These are phyloP conservation scores for Tolypocladium nubicola DNA, from an alignment of 2,329 filamentous ascomycete genomes.

Conservation along the genomic window DNA sequence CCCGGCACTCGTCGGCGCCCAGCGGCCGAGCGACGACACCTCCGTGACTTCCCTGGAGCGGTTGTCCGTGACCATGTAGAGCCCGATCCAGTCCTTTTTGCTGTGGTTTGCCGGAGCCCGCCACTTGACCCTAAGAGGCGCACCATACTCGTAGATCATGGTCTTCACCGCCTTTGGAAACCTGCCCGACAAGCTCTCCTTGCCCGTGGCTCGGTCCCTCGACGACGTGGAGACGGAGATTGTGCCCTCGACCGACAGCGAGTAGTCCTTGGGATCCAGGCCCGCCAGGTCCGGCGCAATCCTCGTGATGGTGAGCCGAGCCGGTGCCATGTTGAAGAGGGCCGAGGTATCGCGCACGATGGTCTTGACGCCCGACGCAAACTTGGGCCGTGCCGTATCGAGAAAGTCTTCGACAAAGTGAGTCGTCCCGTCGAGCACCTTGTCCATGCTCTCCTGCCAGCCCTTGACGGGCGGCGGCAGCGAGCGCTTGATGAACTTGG, in stretches of 20 bases:
- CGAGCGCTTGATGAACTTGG: slow-evolving; percentile 80
- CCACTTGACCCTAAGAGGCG: slow-evolving; percentile 85
- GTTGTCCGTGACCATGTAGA: slow-evolving; percentile 96
- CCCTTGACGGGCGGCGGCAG: slow-evolving; percentile 74
- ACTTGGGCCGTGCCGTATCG: slow-evolving; percentile 72
- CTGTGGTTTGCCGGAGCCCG: slow-evolving; percentile 77
- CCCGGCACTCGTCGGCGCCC: slow-evolving; percentile 71
- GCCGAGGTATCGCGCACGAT: slow-evolving; percentile 82
- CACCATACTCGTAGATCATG: slow-evolving; percentile 75
- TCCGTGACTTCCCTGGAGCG: slow-evolving; percentile 74
- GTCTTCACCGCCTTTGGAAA: slow-evolving; percentile 63
- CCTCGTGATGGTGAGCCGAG: slow-evolving; percentile 71
- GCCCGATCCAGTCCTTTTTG: slow-evolving; percentile 87
- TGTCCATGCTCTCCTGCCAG: slow-evolving; percentile 79
- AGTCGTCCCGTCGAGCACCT: slow-evolving; percentile 72
- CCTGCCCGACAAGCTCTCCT: slow-evolving; percentile 61
- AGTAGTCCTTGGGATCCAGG: slow-evolving; percentile 70
- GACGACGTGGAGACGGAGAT: slow-evolving; percentile 36
- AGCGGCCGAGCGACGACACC: slow-evolving; percentile 77
- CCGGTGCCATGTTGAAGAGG: slow-evolving; percentile 81
- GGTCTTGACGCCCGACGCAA: slow-evolving; percentile 75
- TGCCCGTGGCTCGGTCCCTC: slow-evolving; percentile 54
- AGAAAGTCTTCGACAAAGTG: slow-evolving; percentile 88
- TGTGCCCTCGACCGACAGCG: slow-evolving; percentile 61
- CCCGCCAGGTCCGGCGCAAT: slow-evolving; percentile 73